phyloP scores from a whole-genome alignment of 148 eudicot genomes.

The Salicornia ramosissima region DNA sequence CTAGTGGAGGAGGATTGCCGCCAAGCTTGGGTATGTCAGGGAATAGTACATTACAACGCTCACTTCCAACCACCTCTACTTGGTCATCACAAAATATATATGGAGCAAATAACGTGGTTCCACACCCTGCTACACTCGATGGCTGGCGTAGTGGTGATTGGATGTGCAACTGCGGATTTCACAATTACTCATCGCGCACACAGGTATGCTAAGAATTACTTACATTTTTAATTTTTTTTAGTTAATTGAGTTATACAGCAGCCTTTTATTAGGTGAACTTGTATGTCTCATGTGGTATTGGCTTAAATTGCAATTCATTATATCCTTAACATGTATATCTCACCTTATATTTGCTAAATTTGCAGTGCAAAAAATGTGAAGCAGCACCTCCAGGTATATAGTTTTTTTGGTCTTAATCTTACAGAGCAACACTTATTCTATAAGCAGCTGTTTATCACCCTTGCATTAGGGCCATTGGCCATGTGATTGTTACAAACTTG shows the following conservation, averaged over 20 bases:
- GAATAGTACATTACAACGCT: constrained; percentile 36
- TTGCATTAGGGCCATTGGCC: background rate
- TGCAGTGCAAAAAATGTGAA: constrained; percentile 76
- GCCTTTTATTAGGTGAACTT: background rate
- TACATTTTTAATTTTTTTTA: background rate
- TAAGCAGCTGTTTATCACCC: background rate
- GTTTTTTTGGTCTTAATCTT: constrained; percentile 10
- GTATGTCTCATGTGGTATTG: constrained; percentile 16
- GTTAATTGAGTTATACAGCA: background rate
- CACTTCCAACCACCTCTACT: constrained; percentile 40
- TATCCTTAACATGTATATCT: too few species aligned
- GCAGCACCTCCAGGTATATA: constrained; percentile 59
- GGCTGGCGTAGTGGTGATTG: constrained; percentile 86
- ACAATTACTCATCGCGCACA: constrained; percentile 68
- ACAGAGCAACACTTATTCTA: background rate
- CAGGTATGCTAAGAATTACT: constrained; percentile 34
- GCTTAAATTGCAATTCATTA: background rate
- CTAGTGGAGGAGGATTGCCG: constrained; percentile 46
- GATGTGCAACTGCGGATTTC: constrained; percentile 78
- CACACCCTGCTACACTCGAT: constrained; percentile 34
- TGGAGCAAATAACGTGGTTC: constrained; percentile 32
- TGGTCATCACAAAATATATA: constrained; percentile 35
- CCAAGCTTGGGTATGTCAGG: constrained; percentile 38
- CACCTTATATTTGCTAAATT: background rate
- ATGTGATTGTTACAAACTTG: background rate